Percentiles rank a stretch among this genome's conserved stretches.
These are phyloP conservation scores for Venturia nashicola DNA, from an alignment of 2,329 filamentous ascomycete genomes.

Conservation along the genomic window DNA sequence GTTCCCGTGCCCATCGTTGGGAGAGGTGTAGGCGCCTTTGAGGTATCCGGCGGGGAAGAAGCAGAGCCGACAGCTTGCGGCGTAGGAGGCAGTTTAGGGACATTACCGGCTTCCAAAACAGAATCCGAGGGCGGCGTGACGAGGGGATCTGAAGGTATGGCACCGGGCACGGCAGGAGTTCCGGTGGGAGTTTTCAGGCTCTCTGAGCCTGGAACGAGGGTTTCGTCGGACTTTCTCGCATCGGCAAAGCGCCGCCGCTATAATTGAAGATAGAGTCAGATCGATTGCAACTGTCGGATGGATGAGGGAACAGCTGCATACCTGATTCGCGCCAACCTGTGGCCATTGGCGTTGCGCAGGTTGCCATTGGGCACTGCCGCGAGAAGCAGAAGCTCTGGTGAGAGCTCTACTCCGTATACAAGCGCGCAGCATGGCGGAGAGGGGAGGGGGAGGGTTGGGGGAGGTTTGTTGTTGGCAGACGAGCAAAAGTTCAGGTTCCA, in stretches of 20 bases:
- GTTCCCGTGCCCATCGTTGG: slow-evolving; percentile 30
- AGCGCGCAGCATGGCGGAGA: slow-evolving; percentile 5
- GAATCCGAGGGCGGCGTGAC: neutral
- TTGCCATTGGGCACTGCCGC: slow-evolving; percentile 5
- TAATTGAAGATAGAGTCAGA: neutral
- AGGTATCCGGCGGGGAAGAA: neutral
- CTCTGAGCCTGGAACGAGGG: slow-evolving; percentile 5
- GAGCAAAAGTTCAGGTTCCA: neutral
- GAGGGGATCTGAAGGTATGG: slow-evolving; percentile 6
- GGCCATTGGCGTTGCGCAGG: neutral
- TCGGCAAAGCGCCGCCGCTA: slow-evolving; percentile 5
- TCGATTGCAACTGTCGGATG: neutral
- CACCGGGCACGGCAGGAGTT: neutral
- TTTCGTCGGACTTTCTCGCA: slow-evolving; percentile 8
- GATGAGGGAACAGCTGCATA: neutral
- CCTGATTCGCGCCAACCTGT: neutral
- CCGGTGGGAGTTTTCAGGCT: neutral
- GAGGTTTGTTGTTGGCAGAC: neutral
- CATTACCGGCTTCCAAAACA: slow-evolving; percentile 1
- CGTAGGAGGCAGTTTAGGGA: slow-evolving; percentile 7
- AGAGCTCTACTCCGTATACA: slow-evolving; percentile 6
- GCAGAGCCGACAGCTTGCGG: slow-evolving; percentile 3
- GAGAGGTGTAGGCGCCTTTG: slow-evolving; percentile 4
- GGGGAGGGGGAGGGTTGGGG: neutral
- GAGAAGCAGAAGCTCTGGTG: slow-evolving; percentile 2